phyloP scores from a whole-genome alignment of 116 monocot genomes.

The Zostera marina region DNA sequence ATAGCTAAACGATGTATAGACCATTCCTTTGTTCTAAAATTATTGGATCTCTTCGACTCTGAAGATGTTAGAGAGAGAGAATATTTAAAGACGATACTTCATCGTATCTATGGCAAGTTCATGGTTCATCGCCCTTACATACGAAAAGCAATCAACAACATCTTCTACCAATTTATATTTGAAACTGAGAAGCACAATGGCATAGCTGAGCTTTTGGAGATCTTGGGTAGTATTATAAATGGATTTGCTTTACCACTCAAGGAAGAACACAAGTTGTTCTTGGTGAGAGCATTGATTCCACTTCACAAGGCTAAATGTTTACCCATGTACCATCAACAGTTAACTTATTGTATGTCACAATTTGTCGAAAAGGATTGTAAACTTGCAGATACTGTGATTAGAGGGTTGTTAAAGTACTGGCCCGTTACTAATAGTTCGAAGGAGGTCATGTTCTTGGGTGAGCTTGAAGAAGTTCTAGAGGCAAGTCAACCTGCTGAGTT shows the following conservation, averaged over 20 bases:
- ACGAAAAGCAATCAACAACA: constrained; percentile 24
- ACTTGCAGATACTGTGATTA: constrained; percentile 26
- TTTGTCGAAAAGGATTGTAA: constrained; percentile 25
- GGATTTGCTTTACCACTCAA: constrained; percentile 25
- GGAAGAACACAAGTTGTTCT: constrained; percentile 29
- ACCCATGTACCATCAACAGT: constrained; percentile 24
- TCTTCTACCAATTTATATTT: constrained; percentile 25
- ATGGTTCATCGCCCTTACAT: constrained; percentile 28
- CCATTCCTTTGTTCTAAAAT: constrained; percentile 11
- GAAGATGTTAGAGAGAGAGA: constrained; percentile 22
- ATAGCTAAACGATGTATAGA: constrained; percentile 20
- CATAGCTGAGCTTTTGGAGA: constrained; percentile 19
- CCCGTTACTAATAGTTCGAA: constrained; percentile 21
- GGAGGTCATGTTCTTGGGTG: constrained; percentile 23
- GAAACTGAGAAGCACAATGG: constrained; percentile 26
- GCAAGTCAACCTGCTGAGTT: constrained; percentile 25
- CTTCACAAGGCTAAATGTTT: constrained; percentile 31
- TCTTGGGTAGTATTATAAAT: constrained; percentile 24
- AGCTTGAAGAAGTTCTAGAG: constrained; percentile 26
- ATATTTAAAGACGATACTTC: constrained; percentile 24
- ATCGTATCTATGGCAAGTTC: constrained; percentile 23
- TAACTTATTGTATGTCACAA: constrained; percentile 27
- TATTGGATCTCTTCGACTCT: constrained; percentile 22
- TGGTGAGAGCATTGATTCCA: constrained; percentile 27
- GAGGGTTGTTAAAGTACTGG: constrained; percentile 28